Evolutionary conservation across 495 filamentous ascomycete species (phyloP).

Genomic region (Daldinia childiae): DNA sequence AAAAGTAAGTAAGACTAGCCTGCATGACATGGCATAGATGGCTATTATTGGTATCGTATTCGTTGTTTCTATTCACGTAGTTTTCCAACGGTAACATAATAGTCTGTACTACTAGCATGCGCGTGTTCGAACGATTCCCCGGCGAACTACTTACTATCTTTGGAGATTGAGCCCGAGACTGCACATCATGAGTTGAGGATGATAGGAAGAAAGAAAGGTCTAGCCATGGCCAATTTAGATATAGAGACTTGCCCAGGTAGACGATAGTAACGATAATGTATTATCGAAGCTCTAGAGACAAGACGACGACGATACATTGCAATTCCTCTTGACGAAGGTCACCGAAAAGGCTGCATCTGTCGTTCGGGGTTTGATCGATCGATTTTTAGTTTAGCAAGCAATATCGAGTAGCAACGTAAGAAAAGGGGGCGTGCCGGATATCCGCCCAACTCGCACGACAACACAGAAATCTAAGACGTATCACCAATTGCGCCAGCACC

Average conservation of each 20-base stretch:
- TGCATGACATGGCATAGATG: neutral
- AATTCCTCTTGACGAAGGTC: neutral
- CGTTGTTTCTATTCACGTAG: neutral
- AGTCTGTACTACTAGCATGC: neutral
- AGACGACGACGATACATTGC: neutral
- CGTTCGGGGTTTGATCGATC: neutral
- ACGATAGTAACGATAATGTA: neutral
- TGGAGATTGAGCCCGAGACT: slow-evolving; percentile 9
- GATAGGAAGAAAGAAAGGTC: neutral
- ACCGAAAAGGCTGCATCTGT: neutral
- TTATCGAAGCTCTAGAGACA: neutral
- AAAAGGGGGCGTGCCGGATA: slow-evolving; percentile 16
- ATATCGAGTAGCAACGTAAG: slow-evolving; percentile 11
- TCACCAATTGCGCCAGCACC: slow-evolving; percentile 6
- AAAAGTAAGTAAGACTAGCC: neutral
- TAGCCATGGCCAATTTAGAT: slow-evolving; percentile 13
- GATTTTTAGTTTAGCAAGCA: slow-evolving; percentile 3
- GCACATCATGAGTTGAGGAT: neutral
- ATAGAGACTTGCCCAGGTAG: neutral
- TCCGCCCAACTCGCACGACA: neutral
- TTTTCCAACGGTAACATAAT: neutral
- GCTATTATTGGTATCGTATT: neutral
- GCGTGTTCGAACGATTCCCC: neutral
- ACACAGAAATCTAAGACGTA: neutral
- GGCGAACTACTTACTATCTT: slow-evolving; percentile 24